Percentiles rank a stretch among this genome's conserved stretches.
phyloP scores from a whole-genome alignment of 2,329 filamentous ascomycete species.

The Lachnellula willkommii region DNA sequence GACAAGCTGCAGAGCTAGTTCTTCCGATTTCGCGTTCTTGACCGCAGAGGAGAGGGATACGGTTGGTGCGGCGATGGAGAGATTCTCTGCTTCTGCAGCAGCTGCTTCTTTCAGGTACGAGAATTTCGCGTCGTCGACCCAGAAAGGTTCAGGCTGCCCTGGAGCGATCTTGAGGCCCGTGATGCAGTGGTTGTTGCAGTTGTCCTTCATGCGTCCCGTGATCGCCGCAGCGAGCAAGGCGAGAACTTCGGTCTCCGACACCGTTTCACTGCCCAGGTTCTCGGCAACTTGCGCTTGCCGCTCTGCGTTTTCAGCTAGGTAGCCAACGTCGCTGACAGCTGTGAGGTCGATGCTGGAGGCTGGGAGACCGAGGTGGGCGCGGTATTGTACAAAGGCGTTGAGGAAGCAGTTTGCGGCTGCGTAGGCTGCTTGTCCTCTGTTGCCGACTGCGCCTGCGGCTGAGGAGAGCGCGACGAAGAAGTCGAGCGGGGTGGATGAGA shows the following conservation, averaged over 20 bases:
- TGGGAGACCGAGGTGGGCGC: constrained; percentile 15
- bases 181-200: constrained; percentile 21
- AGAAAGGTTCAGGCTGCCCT: constrained; percentile 21
- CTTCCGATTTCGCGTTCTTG: constrained; percentile 14
- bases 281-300: constrained; percentile 7
- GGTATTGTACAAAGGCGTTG: constrained; percentile 23
- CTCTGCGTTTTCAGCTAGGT: constrained; percentile 29
- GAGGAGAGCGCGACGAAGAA: constrained; percentile 29
- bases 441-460: constrained; percentile 18
- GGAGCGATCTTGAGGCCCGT: constrained; percentile 17
- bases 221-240: constrained; percentile 29
- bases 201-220: constrained; percentile 6
- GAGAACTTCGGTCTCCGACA: constrained; percentile 18
- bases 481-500: constrained; percentile 26
- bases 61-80: background rate
- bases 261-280: constrained; percentile 16
- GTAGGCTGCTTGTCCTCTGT: constrained; percentile 29
- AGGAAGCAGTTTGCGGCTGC: constrained; percentile 33
- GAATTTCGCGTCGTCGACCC: constrained; percentile 25
- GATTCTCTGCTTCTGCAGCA: background rate
- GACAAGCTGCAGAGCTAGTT: constrained; percentile 27
- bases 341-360: constrained; percentile 22
- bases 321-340: constrained; percentile 21
- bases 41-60: constrained; percentile 12
- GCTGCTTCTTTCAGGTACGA: constrained; percentile 11